A percentile compares a stretch with the other conserved stretches of the same genome.
Conservation (phyloP, 345 rosid genomes). For the Sisymbrium irio region DNA sequence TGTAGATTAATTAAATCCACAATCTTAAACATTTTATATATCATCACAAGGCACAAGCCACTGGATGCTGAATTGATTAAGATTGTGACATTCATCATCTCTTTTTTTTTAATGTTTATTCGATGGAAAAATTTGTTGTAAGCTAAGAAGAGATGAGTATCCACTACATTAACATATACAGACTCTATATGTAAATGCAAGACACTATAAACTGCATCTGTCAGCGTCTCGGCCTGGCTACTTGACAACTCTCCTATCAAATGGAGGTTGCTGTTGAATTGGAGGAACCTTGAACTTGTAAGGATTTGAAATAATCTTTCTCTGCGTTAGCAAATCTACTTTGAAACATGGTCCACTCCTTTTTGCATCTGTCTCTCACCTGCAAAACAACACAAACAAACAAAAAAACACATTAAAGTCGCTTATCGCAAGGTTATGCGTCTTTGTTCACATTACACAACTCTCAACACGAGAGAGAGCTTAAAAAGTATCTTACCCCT, state of each 20-base stretch:
- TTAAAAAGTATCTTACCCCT: slow-evolving; percentile 53
- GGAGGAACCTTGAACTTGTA: slow-evolving; percentile 33
- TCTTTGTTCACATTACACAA: slow-evolving; percentile 5
- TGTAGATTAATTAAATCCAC: not conserved
- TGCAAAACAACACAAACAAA: slow-evolving; percentile 28
- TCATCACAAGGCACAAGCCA: not conserved
- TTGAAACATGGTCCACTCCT: slow-evolving; percentile 86
- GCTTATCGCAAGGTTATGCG: too few species aligned
- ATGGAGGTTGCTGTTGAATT: slow-evolving; percentile 35
- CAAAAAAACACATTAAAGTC: not conserved
- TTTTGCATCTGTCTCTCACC: slow-evolving; percentile 91
- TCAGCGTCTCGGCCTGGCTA: slow-evolving; percentile 11
- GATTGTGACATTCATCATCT: not conserved
- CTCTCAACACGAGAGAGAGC: not conserved
- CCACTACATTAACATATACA: slow-evolving; percentile 30
- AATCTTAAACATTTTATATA: not conserved
- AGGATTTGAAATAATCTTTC: slow-evolving; percentile 47
- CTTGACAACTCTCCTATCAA: slow-evolving; percentile 28
- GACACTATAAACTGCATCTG: slow-evolving; percentile 22
- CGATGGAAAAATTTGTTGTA: not conserved
- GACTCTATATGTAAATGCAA: slow-evolving; percentile 30
- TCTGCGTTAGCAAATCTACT: slow-evolving; percentile 65
- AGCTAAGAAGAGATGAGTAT: slow-evolving; percentile 1
- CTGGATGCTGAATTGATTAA: not conserved
- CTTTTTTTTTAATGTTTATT: slow-evolving; percentile 11